Conservation (phyloP, 164 flowering plant genomes). For the Malania oleifera region DNA sequence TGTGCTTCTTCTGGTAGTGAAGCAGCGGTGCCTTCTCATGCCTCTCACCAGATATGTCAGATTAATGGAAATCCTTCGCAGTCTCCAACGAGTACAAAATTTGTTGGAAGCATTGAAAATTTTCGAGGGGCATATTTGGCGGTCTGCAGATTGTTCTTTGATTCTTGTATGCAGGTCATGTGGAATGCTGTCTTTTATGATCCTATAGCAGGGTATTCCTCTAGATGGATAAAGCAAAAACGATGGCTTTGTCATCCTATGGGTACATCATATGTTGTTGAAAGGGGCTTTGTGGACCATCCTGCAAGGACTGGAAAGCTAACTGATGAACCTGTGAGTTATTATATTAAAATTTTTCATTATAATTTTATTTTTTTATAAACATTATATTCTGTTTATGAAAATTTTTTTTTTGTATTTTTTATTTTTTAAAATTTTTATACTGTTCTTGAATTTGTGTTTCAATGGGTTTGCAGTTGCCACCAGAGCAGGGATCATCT, state of each 20-base stretch:
- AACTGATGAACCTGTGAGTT: constrained; percentile 29
- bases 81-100: constrained; percentile 26
- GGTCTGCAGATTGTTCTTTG: constrained; percentile 37
- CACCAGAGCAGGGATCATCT: constrained; percentile 20
- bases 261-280: constrained; percentile 6
- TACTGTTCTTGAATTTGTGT: background rate
- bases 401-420: constrained; percentile 3
- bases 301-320: constrained; percentile 5
- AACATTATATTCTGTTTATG: background rate
- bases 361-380: background rate
- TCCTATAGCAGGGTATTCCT: constrained; percentile 41
- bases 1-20: constrained; percentile 13
- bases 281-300: constrained; percentile 10
- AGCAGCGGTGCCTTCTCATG: constrained; percentile 13
- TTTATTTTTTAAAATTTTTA: background rate
- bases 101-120: constrained; percentile 54
- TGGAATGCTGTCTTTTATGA: constrained; percentile 93
- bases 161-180: constrained; percentile 63
- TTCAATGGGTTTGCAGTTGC: constrained; percentile 29
- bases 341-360: background rate
- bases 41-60: constrained; percentile 9
- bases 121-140: constrained; percentile 32
- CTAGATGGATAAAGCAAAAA: constrained; percentile 65
- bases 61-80: constrained; percentile 7
- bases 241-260: constrained; percentile 43